Conservation (phyloP, 805 yeast species). For the Barnettozyma pratensis region DNA sequence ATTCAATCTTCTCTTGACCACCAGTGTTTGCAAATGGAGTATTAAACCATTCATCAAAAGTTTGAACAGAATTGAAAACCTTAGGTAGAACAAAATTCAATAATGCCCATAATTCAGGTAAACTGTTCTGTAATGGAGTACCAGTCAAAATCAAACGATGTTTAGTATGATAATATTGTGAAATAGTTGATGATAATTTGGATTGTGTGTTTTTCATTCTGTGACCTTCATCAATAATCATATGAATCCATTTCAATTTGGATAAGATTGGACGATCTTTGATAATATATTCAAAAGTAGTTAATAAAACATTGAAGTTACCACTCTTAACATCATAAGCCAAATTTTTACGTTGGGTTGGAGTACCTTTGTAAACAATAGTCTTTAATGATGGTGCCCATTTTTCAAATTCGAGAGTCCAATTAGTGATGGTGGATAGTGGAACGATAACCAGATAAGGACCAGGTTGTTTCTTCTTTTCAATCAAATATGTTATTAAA, state of each 20-base stretch:
- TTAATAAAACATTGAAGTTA: conserved; percentile 68
- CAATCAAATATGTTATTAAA: conserved; percentile 63
- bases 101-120: conserved; percentile 84
- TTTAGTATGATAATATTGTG: conserved; percentile 67
- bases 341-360: conserved; percentile 60
- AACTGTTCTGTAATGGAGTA: conserved; percentile 80
- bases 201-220: conserved; percentile 79
- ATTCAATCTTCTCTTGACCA: conserved; percentile 70
- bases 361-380: conserved; percentile 74
- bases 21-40: conserved; percentile 87
- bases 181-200: conserved; percentile 65
- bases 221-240: conserved; percentile 91
- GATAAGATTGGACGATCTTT: conserved; percentile 67
- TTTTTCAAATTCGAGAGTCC: conserved; percentile 82
- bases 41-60: conserved; percentile 87
- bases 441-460: conserved; percentile 81
- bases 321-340: conserved; percentile 62
- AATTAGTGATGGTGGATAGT: conserved; percentile 75
- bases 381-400: conserved; percentile 82
- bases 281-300: conserved; percentile 79
- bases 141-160: conserved; percentile 80
- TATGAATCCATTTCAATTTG: conserved; percentile 73
- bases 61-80: conserved; percentile 78
- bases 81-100: conserved; percentile 78
- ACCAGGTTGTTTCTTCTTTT: conserved; percentile 57